Evolutionary conservation across 371 early-diverging fungal species (phyloP), one percentile per base, ranked within the genome.

Genomic region (Mucor mucedo): DNA sequence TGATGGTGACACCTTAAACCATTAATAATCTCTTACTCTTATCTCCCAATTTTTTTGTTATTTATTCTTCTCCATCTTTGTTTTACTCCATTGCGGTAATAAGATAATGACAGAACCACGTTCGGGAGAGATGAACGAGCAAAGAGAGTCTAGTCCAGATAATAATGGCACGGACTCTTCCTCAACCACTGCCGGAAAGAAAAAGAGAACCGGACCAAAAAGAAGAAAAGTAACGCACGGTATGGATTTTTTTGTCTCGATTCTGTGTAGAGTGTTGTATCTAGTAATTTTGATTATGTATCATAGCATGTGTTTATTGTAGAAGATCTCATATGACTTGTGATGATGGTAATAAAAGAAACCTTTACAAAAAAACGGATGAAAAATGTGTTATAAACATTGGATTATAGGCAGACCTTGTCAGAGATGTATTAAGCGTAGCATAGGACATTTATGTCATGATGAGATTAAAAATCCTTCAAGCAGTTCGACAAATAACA

Each of bases 351-450:
- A 79, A 60, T 29, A 16, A 44, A 58, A 32, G 21, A 11, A 13
- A 35, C n/a, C 10, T 10, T 32, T 29, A 30, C 40, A 7, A 33
- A 28, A 5, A 40, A 5, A 14, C 21, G 21, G 21, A 21, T 21
- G 44, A 58, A 21, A 41, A 5, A 45, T 21, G 38, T 29, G 2
- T 47, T 7, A 45, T 35, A 47, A 11, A 32, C 32, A 16, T 28
- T 9, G n/a, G 28, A 27, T 13, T 16, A 27, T 47, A 88, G 90
- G 89, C 41, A 88, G 97, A 21, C 97, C 97, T 21, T 97, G 97
- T 75, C 92, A 93, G 69, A 89, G 97, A 30, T 97, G 97, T 75
- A 92, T 97, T 52, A 93, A 93, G 74, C 87, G 96, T 44, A 91
- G 89, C 68, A 97, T 97, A 64, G 92, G 93, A 9, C 93, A 95